Base-by-base conservation (phyloP, 768 basidiomycete species). In the Vararia minispora region DNA sequence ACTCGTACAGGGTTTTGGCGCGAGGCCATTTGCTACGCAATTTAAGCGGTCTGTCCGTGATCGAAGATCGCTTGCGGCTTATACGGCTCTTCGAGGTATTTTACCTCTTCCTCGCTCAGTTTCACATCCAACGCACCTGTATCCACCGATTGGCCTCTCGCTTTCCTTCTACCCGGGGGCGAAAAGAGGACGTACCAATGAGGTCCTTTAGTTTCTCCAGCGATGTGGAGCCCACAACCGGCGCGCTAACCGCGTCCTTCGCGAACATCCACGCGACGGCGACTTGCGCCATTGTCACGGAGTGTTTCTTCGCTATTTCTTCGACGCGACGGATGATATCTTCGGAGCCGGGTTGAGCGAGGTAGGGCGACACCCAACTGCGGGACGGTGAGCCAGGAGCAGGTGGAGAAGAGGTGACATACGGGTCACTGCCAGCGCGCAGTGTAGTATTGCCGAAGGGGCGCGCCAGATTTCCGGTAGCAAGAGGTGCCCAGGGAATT, bases 271-370 rank as follows among this genome's bases (percentile, higher is more conserved):
- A 66, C 8, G 60, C 62, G 4, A 64, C 30, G 7, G 60, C 54
- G 25, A 66, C 52, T 39, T 65, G 62, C 4, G 61, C 57, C 65
- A 66, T 66, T 23, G 49, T 49, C 27, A 52, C 34, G 3, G 54
- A 55, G 13, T 47, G 49, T 46, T 58, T 58, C 48, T 61, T 58
- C 20, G 65, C 58, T 16, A 66, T 41, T 37, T 56, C 49, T 41
- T 62, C 58, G 26, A 65, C 56, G 14, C 55, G 44, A 6, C 26
- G 33, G 34, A 42, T 25, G 14, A 42, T 9, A 26, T 45, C 47
- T 20, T 28, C 18, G 7, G 37, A 42, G 12, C 40, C 16, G 16
- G 44, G 44, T 10, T 28, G 37, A 18, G 41, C 27, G 16, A 37
- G 34, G 20, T 46, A 48, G 1, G 9, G 10, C 10, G 37, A 28